Evolutionary conservation across 2,329 filamentous ascomycete genomes (phyloP), one percentile per base, ranked within the genome.

Genomic region (Monilinia fructigena): DNA sequence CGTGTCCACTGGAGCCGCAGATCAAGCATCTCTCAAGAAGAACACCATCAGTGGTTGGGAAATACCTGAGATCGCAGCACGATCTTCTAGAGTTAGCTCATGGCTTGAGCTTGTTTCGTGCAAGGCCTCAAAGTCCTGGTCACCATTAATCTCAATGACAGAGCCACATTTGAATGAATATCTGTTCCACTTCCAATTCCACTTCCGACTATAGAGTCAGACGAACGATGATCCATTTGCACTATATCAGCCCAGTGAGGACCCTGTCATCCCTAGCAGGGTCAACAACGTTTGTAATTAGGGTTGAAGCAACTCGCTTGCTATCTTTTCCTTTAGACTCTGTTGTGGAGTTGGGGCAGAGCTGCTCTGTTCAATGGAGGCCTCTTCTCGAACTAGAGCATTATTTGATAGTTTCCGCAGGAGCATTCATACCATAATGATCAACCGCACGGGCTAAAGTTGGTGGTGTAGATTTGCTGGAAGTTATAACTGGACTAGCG

Each of bases 1-100:
- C 72, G 74, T 89, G 86, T 14, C 81, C 81, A 52, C 75, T 73
- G 26, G 78, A 76, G 6, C 82, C 82, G 69, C 86, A 88, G 47
- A 79, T 77, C 63, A 85, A 75, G 72, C 86, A 88, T 42, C 58
- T 69, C 77, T 73, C 70, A 70, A 35, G 72, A 10, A 35, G 28
- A 5, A 59, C 58, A 12, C 65, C 68, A 31, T 62, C 76, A 20
- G 75, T 71, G 40, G 82, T 77, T 1, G 81, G 81, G 3, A 84
- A 83, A 68, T 86, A 88, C 62, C 68, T 65, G 48, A 42, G 26
- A 60, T 38, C 16, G 54, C 45, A 42, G 42, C 55, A 42, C 23
- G 55, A 40, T 65, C 63, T 60, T 38, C 63, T 50, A 20, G 45
- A 52, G 61, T 47, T 26, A 18, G 28, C 14, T 14, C 23, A 7